Conservation (phyloP, 495 filamentous ascomycete species). For the Lindgomyces ingoldianus region DNA sequence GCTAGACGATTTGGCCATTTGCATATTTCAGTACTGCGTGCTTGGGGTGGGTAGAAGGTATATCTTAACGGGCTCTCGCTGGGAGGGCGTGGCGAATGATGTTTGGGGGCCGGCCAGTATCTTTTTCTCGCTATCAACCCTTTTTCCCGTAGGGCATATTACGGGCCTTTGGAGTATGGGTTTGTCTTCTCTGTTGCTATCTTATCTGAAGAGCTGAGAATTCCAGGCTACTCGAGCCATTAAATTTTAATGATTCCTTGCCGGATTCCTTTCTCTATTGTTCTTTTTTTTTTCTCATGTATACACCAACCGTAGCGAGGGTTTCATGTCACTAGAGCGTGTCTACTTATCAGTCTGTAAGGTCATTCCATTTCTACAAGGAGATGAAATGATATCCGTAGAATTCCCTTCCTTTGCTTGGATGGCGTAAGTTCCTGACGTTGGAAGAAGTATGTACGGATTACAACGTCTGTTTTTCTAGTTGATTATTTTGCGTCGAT, state of each 20-base stretch:
- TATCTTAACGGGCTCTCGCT: neutral
- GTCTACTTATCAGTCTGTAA: neutral
- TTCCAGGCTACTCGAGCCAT: conserved; percentile 27
- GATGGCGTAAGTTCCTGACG: no score
- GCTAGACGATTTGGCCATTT: conserved; percentile 50
- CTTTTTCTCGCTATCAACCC: conserved; percentile 2
- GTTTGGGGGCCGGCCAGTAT: neutral
- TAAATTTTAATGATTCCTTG: conserved; percentile 29
- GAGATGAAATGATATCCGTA: no score
- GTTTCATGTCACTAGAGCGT: no score
- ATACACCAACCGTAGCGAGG: no score
- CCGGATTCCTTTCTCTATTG: neutral
- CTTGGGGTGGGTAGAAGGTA: neutral
- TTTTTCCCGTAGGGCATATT: conserved; percentile 12
- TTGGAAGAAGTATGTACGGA: no score
- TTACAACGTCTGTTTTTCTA: no score
- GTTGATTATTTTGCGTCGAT: no score
- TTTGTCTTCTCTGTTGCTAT: neutral
- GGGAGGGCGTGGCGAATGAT: neutral
- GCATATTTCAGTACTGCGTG: conserved; percentile 1
- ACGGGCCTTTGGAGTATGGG: conserved; percentile 29
- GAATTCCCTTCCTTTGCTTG: no score
- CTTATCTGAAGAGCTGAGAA: conserved; percentile 9
- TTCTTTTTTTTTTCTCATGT: neutral
- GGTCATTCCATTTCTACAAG: neutral